These are phyloP conservation scores for Penicillium bovifimosum DNA, from an alignment of 495 filamentous ascomycete genomes.

Conservation along the genomic window DNA sequence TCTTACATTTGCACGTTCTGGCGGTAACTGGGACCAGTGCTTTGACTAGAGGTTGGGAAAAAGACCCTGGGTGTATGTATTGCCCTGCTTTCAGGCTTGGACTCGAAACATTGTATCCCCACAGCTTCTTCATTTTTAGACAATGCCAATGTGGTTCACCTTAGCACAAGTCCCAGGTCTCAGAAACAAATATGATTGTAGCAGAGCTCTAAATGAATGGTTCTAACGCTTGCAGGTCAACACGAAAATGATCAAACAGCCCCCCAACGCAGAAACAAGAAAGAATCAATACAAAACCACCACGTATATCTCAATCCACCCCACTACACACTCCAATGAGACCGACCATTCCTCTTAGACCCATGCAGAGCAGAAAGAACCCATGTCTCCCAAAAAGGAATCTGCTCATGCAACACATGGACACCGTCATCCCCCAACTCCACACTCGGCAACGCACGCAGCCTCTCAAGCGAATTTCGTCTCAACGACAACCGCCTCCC, in stretches of 20 bases:
- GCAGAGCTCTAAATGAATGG: background rate
- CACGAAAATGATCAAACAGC: constrained; percentile 3
- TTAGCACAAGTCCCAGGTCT: background rate
- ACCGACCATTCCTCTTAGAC: background rate
- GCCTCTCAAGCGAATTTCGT: constrained; percentile 18
- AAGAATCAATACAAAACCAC: background rate
- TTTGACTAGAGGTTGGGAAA: constrained; percentile 31
- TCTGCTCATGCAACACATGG: constrained; percentile 45
- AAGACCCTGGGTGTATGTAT: background rate
- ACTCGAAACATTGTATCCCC: background rate
- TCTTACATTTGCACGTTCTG: constrained; percentile 60
- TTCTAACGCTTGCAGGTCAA: background rate
- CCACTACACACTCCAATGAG: constrained; percentile 1
- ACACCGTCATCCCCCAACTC: constrained; percentile 56
- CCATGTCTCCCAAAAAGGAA: constrained; percentile 63
- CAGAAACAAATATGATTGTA: background rate
- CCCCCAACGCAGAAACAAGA: background rate
- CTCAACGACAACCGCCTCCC: constrained; percentile 20
- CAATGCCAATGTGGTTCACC: background rate
- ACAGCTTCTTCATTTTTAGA: background rate
- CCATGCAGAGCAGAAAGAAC: constrained; percentile 32
- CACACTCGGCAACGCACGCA: constrained; percentile 31
- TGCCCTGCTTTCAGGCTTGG: background rate
- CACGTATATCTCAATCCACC: background rate
- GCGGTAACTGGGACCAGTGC: constrained; percentile 68